A percentile compares a stretch with the other conserved stretches of the same genome.
These are phyloP conservation scores for Wakefieldia striispora DNA, from an alignment of 768 basidiomycete species.

Conservation along the genomic window DNA sequence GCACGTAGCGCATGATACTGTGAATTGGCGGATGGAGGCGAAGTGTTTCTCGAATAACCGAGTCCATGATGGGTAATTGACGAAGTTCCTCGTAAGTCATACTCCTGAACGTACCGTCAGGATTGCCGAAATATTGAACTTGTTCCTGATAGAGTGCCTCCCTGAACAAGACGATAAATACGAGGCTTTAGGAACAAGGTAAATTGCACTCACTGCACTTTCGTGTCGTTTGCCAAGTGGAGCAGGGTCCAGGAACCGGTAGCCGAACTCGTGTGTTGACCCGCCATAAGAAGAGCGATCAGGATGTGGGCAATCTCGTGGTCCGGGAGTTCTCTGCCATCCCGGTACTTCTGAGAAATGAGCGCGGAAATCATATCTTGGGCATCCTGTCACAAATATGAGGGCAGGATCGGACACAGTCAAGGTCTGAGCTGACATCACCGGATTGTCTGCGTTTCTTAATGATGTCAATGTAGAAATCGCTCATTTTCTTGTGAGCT, in stretches of 20 bases:
- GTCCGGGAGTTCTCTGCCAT: slow-evolving; percentile 74
- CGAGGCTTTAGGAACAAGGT: neutral
- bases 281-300: slow-evolving; percentile 99
- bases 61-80: slow-evolving; percentile 78
- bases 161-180: slow-evolving; percentile 36
- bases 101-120: slow-evolving; percentile 75
- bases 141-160: slow-evolving; percentile 90
- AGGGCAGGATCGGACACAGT: neutral
- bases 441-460: slow-evolving; percentile 57
- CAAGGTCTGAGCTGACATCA: slow-evolving; percentile 33
- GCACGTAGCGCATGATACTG: slow-evolving; percentile 91
- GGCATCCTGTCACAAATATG: slow-evolving; percentile 48
- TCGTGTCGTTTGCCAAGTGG: slow-evolving; percentile 74
- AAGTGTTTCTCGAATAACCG: slow-evolving; percentile 90
- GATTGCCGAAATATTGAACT: slow-evolving; percentile 70
- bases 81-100: slow-evolving; percentile 87
- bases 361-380: slow-evolving; percentile 93
- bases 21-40: slow-evolving; percentile 95
- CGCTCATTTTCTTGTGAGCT: slow-evolving; percentile 90
- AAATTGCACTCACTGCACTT: slow-evolving; percentile 60
- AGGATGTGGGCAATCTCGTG: slow-evolving; percentile 97
- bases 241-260: slow-evolving; percentile 88
- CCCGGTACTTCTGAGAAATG: slow-evolving; percentile 78
- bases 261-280: slow-evolving; percentile 96
- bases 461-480: slow-evolving; percentile 90